These are phyloP conservation scores for Saitozyma sp. DNA, from an alignment of 768 basidiomycete species.

Conservation along the genomic window DNA sequence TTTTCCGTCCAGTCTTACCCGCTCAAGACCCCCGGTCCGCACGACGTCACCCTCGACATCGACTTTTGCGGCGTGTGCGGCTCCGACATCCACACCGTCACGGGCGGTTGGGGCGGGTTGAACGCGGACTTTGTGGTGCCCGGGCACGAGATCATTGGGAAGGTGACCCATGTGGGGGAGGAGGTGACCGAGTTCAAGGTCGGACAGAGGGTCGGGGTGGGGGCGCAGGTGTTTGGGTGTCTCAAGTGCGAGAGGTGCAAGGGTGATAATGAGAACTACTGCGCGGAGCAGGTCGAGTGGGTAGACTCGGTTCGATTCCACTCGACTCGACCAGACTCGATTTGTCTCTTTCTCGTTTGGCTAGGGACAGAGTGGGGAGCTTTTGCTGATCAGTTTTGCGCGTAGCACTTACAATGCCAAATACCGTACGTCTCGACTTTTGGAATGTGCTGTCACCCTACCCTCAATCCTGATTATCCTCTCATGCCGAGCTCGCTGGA, in stretches of 20 bases:
- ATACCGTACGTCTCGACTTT: constrained; percentile 19
- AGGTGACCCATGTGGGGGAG: constrained; percentile 60
- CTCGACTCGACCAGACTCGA: too few species aligned
- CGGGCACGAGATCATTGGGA: constrained; percentile 64
- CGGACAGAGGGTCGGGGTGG: constrained; percentile 62
- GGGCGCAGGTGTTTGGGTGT: constrained; percentile 62
- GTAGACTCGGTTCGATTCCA: not conserved
- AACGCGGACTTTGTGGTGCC: constrained; percentile 21
- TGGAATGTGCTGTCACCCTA: not conserved
- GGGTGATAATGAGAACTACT: constrained; percentile 57
- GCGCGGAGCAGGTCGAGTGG: constrained; percentile 53
- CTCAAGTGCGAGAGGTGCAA: constrained; percentile 54
- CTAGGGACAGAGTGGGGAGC: not conserved
- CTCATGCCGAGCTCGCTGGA: too few species aligned
- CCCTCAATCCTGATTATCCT: not conserved
- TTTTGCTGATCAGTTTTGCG: not conserved
- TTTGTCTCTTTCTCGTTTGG: not conserved
- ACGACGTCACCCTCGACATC: constrained; percentile 48
- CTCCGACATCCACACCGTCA: constrained; percentile 58
- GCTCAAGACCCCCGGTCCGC: constrained; percentile 37
- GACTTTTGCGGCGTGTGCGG: constrained; percentile 57
- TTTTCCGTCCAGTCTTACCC: constrained; percentile 43
- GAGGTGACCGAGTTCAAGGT: constrained; percentile 62
- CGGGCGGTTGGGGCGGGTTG: constrained; percentile 55
- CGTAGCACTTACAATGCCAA: constrained; percentile 49